Conservation (phyloP, 179 eudicot genomes). For the Spergularia azorica region DNA sequence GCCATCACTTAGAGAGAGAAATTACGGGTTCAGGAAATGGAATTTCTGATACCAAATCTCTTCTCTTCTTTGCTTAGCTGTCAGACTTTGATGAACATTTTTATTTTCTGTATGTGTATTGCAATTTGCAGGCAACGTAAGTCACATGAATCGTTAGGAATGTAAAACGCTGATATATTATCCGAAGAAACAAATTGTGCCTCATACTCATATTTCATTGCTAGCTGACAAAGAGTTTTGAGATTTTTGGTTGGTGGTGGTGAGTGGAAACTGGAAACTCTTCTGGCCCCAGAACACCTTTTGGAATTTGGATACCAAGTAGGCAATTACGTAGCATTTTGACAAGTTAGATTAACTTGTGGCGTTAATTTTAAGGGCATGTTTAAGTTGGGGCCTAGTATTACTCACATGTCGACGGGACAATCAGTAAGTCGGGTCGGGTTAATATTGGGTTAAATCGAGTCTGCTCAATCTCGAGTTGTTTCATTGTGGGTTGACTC, state of each 20-base stretch:
- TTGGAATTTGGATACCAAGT: too few relatives aligned
- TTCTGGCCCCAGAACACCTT: too few relatives aligned
- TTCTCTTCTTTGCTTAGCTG: background rate
- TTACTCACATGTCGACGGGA: too few relatives aligned
- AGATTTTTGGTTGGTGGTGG: background rate
- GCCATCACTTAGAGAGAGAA: slow-evolving; percentile 12
- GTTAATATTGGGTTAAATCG: too few relatives aligned
- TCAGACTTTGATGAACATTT: background rate
- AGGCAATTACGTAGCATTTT: background rate
- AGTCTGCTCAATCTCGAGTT: too few relatives aligned
- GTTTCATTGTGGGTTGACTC: too few relatives aligned
- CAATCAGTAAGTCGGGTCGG: too few relatives aligned
- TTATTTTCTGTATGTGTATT: too few relatives aligned
- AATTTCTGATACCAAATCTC: slow-evolving; percentile 12
- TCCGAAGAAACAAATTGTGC: background rate
- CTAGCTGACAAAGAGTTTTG: background rate
- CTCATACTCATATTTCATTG: background rate
- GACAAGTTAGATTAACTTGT: background rate
- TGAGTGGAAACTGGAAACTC: too few relatives aligned
- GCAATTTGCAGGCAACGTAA: too few relatives aligned
- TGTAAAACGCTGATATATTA: background rate
- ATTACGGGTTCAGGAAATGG: slow-evolving; percentile 21
- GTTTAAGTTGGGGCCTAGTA: too few relatives aligned
- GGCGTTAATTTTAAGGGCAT: background rate
- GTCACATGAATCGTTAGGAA: too few relatives aligned